phyloP scores from a whole-genome alignment of 441 rosid species.

The Flueggea neowawraea region DNA sequence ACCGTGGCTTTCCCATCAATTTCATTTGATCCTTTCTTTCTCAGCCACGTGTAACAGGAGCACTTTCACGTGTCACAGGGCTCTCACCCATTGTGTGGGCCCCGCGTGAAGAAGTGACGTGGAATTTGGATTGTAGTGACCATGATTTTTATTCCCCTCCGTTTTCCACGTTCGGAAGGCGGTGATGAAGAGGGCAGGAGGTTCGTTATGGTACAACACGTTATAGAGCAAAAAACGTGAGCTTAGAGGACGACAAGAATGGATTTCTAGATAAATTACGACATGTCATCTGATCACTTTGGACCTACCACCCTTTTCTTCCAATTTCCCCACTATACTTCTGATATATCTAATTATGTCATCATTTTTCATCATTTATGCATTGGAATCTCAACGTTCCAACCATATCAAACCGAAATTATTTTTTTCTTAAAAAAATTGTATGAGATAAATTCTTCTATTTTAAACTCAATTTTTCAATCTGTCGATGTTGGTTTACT shows the following conservation, averaged over 20 bases:
- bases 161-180: not conserved
- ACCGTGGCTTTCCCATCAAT: not conserved
- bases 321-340: not conserved
- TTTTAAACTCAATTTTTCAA: no score
- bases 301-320: not conserved
- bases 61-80: not conserved
- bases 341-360: not conserved
- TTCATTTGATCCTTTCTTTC: conserved; percentile 1
- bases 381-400: no score
- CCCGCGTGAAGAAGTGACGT: conserved; percentile 1
- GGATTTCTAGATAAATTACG: not conserved
- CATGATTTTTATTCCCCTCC: not conserved
- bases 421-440: no score
- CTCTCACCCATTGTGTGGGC: not conserved
- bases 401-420: no score
- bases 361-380: not conserved
- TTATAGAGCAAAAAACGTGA: not conserved
- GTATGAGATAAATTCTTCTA: no score
- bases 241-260: not conserved
- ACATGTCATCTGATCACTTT: not conserved
- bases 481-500: no score
- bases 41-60: conserved; percentile 13
- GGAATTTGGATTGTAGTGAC: not conserved
- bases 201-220: not conserved
- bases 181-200: not conserved